phyloP scores from a whole-genome alignment of 2,329 filamentous ascomycete genomes.

The Fusarium sublunatum region DNA sequence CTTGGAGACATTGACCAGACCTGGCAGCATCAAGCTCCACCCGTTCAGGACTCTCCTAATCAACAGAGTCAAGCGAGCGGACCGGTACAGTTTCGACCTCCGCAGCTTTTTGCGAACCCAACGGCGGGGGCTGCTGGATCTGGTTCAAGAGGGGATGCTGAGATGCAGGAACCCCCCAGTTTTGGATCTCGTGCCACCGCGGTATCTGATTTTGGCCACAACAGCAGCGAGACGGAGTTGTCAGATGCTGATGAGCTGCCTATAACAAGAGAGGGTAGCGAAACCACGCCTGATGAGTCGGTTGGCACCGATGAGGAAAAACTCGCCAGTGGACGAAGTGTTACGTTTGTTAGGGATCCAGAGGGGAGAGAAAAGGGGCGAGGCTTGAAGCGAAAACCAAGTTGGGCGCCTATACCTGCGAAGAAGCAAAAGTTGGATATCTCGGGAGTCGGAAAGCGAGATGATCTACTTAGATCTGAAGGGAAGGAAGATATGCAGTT shows the following conservation, averaged over 20 bases:
- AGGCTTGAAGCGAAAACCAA: constrained; percentile 31
- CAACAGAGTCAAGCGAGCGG: background rate
- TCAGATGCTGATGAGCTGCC: constrained; percentile 13
- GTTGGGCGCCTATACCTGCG: background rate
- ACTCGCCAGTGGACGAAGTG: background rate
- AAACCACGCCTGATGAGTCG: constrained; percentile 5
- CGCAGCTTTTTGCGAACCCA: background rate
- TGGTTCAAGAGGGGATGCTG: background rate
- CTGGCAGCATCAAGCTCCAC: constrained; percentile 21
- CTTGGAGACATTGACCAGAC: constrained; percentile 21
- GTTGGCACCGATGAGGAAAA: background rate
- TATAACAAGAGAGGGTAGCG: constrained; percentile 10
- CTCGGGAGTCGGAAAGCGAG: background rate
- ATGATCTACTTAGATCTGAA: background rate
- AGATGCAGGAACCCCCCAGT: background rate
- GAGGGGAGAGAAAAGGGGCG: background rate
- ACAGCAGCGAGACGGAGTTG: constrained; percentile 8
- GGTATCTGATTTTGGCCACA: background rate
- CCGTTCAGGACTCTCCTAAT: background rate
- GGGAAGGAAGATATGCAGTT: background rate
- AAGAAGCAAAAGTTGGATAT: constrained; percentile 10
- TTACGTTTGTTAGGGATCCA: background rate
- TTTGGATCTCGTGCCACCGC: background rate
- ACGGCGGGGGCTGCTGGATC: background rate
- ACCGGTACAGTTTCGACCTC: background rate